Evolutionary conservation across 2,329 filamentous ascomycete genomes (phyloP).

Genomic region (Fusarium brevicatenulatum): DNA sequence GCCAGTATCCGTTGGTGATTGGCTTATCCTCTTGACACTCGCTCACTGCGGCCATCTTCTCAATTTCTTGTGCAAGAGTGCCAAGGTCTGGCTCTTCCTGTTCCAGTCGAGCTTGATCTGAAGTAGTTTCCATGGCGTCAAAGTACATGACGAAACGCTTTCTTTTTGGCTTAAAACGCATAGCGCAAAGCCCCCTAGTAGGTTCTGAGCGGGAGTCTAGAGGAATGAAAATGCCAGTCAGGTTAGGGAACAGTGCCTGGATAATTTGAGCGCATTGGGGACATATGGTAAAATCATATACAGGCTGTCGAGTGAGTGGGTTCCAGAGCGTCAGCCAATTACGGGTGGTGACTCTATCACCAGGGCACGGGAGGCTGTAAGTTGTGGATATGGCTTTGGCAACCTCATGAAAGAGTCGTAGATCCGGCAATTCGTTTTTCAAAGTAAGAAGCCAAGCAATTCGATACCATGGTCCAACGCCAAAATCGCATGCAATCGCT

Average conservation of each 20-base stretch:
- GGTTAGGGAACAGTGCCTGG: conserved; percentile 76
- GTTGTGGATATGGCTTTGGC: conserved; percentile 65
- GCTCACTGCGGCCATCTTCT: conserved; percentile 64
- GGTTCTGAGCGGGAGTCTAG: conserved; percentile 58
- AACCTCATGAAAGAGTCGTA: conserved; percentile 76
- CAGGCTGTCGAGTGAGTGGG: conserved; percentile 68
- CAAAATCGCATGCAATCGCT: conserved; percentile 80
- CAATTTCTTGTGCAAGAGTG: conserved; percentile 71
- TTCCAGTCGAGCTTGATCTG: conserved; percentile 60
- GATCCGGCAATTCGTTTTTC: conserved; percentile 72
- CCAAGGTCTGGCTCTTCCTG: conserved; percentile 64
- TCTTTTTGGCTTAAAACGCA: conserved; percentile 67
- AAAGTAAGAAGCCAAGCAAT: conserved; percentile 85
- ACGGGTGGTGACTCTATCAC: conserved; percentile 63
- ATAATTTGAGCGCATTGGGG: conserved; percentile 77
- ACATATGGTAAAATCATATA: conserved; percentile 81
- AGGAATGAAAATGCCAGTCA: conserved; percentile 73
- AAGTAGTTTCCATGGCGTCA: conserved; percentile 67
- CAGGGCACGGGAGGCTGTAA: conserved; percentile 66
- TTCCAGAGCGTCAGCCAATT: conserved; percentile 82
- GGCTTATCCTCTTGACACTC: conserved; percentile 75
- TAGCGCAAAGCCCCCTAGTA: conserved; percentile 70
- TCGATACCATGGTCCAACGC: conserved; percentile 79
- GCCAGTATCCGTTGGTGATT: conserved; percentile 74
- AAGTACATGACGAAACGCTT: conserved; percentile 69